Percentiles rank a stretch among this genome's conserved stretches.
phyloP scores from a whole-genome alignment of 768 basidiomycete genomes.

The Neoboletus magnificus region DNA sequence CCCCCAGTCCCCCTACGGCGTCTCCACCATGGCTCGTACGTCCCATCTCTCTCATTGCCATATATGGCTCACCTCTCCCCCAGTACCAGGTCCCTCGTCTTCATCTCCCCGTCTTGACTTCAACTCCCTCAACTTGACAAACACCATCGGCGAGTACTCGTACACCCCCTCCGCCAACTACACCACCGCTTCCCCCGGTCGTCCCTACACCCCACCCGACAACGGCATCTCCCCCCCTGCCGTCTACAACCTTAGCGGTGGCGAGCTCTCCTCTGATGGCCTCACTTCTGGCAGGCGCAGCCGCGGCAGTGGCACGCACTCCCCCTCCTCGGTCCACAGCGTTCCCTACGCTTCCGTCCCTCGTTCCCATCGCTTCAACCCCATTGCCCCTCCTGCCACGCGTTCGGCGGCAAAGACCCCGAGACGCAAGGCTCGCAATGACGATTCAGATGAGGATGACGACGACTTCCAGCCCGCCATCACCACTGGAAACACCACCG shows the following conservation, averaged over 20 bases:
- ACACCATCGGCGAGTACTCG: slow-evolving; percentile 56
- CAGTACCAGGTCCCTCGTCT: slow-evolving; percentile 51
- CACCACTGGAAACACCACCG: slow-evolving; percentile 44
- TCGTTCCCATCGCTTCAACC: slow-evolving; percentile 77
- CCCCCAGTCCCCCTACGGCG: slow-evolving; percentile 62
- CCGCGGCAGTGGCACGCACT: slow-evolving; percentile 64
- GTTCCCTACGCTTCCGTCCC: slow-evolving; percentile 62
- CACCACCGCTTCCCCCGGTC: slow-evolving; percentile 49
- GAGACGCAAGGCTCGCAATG: slow-evolving; percentile 45
- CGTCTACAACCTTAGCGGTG: slow-evolving; percentile 66
- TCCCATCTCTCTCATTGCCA: slow-evolving; percentile 9
- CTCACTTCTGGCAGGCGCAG: slow-evolving; percentile 61
- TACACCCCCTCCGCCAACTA: slow-evolving; percentile 54
- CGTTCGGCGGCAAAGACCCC: slow-evolving; percentile 47
- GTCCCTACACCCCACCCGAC: slow-evolving; percentile 66
- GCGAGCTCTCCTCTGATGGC: slow-evolving; percentile 74
- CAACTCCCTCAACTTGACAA: slow-evolving; percentile 56
- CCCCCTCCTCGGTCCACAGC: slow-evolving; percentile 45
- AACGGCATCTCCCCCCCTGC: slow-evolving; percentile 71
- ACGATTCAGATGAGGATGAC: slow-evolving; percentile 71
- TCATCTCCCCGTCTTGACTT: slow-evolving; percentile 63
- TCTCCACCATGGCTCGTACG: slow-evolving; percentile 60
- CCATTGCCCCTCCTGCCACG: slow-evolving; percentile 51
- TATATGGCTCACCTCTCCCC: slow-evolving; percentile 10
- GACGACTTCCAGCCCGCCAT: slow-evolving; percentile 66